Evolutionary conservation across 805 yeast genomes (phyloP), one percentile per base, ranked within the genome.

Genomic region (Martiniozyma abietophila): DNA sequence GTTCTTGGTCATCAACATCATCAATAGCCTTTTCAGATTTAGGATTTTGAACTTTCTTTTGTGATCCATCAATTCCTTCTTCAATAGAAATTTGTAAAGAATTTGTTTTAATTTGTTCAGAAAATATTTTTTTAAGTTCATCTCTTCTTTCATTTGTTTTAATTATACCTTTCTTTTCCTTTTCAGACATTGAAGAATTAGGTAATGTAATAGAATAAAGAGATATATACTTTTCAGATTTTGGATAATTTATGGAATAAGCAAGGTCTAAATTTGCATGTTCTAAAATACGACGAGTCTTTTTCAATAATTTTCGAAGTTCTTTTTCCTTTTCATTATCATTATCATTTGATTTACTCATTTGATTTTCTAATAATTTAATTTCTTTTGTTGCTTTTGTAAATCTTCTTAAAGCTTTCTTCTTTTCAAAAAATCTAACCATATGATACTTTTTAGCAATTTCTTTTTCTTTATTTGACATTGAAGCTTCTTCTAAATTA

Each of bases 401-500:
- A 50, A 82, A 73, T 38, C 64, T 71, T 51, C 95, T 70, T 18
- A 73, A 46, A 1, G 95, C 92, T 66, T 86, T 88, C 61, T 85
- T 84, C 51, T 70, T 74, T 56, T 88, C 97, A 42, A 92, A 84
- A 53, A 92, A 92, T 45, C 89, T 71, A 31, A 92, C 85, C 88
- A 85, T 86, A 53, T 85, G 96, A 54, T 92, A 92, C 59, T 79
- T 82, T 45, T 76, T 70, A 9, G 84, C 64, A 55, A 47, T 56
- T 18, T 48, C 60, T 43, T 61, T 63, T 2, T 68, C 63, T 43
- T 60, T 64, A 29, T 63, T 51, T 27, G 58, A 56, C 27, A 50
- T 38, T 37, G 63, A 64, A 17, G 60, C 61, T 29, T 59, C 60
- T 22, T 60, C 61, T 29, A 73, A 55, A 44, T 73, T 76, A 8